Evolutionary conservation across 306 rosid genomes (phyloP).

Genomic region (Quercus engelmannii): DNA sequence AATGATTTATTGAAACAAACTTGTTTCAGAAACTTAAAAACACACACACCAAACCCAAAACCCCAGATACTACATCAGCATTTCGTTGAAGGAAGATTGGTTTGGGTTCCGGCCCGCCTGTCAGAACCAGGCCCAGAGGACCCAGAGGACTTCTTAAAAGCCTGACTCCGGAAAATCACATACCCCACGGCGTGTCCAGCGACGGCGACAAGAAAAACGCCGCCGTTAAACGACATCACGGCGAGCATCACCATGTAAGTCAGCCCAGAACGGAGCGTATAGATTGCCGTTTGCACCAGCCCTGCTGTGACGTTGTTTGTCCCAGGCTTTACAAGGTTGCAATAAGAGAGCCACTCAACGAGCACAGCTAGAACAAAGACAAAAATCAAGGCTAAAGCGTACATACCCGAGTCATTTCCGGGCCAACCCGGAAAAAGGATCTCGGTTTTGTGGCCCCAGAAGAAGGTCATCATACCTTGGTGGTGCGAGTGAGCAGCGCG

Average conservation of each 20-base stretch:
- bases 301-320: neutral
- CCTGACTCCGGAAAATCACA: neutral
- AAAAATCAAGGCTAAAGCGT: neutral
- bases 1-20: too few relatives aligned
- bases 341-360: constrained; percentile 14
- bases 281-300: neutral
- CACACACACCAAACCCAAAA: neutral
- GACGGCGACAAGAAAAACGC: constrained; percentile 4
- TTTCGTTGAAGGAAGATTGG: constrained; percentile 1
- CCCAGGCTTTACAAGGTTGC: neutral
- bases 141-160: neutral
- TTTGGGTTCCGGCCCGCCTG: neutral
- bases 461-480: constrained; percentile 17
- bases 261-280: constrained; percentile 7
- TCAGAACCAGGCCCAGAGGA: neutral
- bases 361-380: constrained; percentile 4
- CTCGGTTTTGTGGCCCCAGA: constrained; percentile 15
- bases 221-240: constrained; percentile 19
- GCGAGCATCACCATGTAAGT: constrained; percentile 16
- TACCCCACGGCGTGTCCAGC: constrained; percentile 7
- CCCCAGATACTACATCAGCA: neutral
- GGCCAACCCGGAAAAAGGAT: constrained; percentile 23
- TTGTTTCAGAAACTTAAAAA: too few relatives aligned
- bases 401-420: neutral
- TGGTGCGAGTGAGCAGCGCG: neutral